Conservation (phyloP, 768 basidiomycete genomes). For the Boletus edulis region DNA sequence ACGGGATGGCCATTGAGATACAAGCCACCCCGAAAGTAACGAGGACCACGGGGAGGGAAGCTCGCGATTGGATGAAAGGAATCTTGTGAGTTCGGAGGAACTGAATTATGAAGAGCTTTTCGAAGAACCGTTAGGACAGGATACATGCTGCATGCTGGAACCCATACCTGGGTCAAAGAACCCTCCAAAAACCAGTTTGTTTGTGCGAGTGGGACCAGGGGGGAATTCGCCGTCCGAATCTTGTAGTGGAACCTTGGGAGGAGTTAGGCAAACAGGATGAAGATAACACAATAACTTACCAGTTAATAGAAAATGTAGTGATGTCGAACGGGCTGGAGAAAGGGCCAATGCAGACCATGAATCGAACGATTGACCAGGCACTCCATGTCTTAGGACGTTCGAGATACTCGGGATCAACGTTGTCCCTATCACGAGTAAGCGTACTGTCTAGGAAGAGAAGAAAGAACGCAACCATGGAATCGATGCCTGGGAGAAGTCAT, state of each 20-base stretch:
- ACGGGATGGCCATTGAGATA: slow-evolving; percentile 32
- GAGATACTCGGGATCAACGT: slow-evolving; percentile 37
- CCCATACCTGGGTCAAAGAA: slow-evolving; percentile 34
- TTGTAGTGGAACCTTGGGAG: slow-evolving; percentile 29
- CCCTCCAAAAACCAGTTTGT: slow-evolving; percentile 38
- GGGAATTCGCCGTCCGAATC: slow-evolving; percentile 26
- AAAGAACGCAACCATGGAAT: slow-evolving; percentile 31
- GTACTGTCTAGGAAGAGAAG: background rate
- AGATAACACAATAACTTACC: slow-evolving; percentile 14
- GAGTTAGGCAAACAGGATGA: background rate
- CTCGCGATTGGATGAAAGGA: slow-evolving; percentile 32
- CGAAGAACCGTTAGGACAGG: background rate
- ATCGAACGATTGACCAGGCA: slow-evolving; percentile 34
- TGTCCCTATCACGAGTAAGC: slow-evolving; percentile 28
- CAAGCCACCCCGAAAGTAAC: slow-evolving; percentile 33
- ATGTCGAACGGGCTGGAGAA: slow-evolving; percentile 38
- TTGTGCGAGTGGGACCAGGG: slow-evolving; percentile 32
- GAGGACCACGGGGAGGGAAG: slow-evolving; percentile 23
- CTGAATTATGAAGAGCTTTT: slow-evolving; percentile 32
- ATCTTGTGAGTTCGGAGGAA: slow-evolving; percentile 32
- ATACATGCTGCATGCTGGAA: background rate
- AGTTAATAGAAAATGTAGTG: slow-evolving; percentile 31
- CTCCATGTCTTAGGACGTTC: slow-evolving; percentile 30
- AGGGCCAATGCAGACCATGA: slow-evolving; percentile 36
- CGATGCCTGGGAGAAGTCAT: slow-evolving; percentile 37